Evolutionary conservation across 768 basidiomycete genomes (phyloP), one percentile per base, ranked within the genome.

Genomic region (Crucibulum laeve): DNA sequence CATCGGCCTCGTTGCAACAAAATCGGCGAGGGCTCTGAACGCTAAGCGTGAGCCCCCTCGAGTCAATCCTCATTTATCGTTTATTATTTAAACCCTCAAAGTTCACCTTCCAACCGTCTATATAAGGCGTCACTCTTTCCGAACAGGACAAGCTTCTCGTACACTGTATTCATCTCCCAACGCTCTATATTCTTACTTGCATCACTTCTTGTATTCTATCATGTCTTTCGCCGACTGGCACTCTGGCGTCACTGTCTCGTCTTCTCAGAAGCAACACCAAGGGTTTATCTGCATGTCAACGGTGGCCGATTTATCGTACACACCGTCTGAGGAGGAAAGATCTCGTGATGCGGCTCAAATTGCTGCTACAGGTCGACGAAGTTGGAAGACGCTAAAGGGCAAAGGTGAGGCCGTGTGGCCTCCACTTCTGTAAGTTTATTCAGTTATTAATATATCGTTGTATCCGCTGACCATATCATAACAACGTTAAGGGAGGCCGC

Each of bases 391-490:
- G 0, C 63, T 84, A n/a, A 80, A 76, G 60, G 85, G 83, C 36
- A 59, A 56, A 46, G 76, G 77, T 19, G 85, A 87, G 55, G 76
- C 80, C 5, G 84, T 88, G 8, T 88, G 86, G 86, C 86, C 86
- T 38, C 83, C 82, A 10, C 71, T 78, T 45, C 71, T 88, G 61
- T 64, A 45, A 53, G 61, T 54, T 8, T 10, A 35, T 50, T 37
- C 33, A 13, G 22, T 32, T 3, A 25, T 28, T n/a, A 32, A 22
- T 19, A 25, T 42, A 32, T 26, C 42, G 5, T 30, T 25, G 45
- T 10, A 33, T 36, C 25, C 37, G 17, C 30, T 40, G 21, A 42
- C 32, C 25, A 38, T 47, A 10, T 36, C 33, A 30, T 15, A 28
- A 25, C 14, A 17, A 4, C 32, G 11, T 44, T 30, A 34, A 63